phyloP scores from a whole-genome alignment of 2,329 filamentous ascomycete species.

The Paracamarosporium sp. region DNA sequence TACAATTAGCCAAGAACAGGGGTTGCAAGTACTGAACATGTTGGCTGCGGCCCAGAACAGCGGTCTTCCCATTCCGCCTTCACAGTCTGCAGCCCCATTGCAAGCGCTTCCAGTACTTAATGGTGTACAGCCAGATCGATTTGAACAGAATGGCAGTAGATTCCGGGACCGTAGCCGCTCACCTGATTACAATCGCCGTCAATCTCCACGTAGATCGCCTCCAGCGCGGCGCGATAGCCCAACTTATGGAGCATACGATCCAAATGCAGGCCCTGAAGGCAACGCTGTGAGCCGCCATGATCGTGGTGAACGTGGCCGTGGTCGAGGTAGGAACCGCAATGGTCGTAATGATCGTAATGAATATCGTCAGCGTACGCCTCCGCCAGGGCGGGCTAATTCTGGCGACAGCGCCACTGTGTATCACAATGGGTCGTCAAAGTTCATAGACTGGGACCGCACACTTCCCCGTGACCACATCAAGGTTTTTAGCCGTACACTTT shows the following conservation, averaged over 20 bases:
- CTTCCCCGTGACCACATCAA: constrained; percentile 77
- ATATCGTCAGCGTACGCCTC: constrained; percentile 89
- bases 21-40: constrained; percentile 39
- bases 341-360: constrained; percentile 58
- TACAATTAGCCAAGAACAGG: constrained; percentile 43
- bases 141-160: constrained; percentile 41
- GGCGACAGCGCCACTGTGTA: constrained; percentile 36
- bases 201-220: constrained; percentile 62
- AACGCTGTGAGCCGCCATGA: constrained; percentile 63
- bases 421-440: constrained; percentile 63
- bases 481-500: constrained; percentile 92
- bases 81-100: constrained; percentile 25
- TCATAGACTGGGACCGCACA: constrained; percentile 77
- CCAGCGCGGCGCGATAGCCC: constrained; percentile 70
- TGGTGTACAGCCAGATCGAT: constrained; percentile 29
- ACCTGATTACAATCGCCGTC: constrained; percentile 71
- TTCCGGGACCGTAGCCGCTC: constrained; percentile 57
- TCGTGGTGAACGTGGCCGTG: constrained; percentile 63
- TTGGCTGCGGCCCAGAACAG: constrained; percentile 34
- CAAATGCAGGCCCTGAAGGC: constrained; percentile 61
- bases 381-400: constrained; percentile 70
- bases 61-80: constrained; percentile 32
- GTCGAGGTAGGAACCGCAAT: constrained; percentile 54
- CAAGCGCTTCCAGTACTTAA: constrained; percentile 27
- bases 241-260: constrained; percentile 76